Base-by-base conservation (phyloP, 2,329 filamentous ascomycete genomes). In the Zymoseptoria passerinii region DNA sequence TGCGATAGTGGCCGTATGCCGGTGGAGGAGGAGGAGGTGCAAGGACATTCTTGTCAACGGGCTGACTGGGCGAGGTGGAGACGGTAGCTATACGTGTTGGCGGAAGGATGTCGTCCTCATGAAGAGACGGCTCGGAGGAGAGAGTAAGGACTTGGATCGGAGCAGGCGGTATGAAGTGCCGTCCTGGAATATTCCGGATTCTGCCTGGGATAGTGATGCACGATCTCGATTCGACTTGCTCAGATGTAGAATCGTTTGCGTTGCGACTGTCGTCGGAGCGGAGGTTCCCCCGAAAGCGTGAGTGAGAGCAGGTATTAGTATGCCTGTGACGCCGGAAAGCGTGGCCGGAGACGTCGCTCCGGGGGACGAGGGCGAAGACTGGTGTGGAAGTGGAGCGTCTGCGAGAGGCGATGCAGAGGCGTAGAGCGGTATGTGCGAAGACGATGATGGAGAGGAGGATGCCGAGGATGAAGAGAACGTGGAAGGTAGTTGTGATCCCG, bases 1-100 rank as follows among this genome's bases (percentile, higher is more conserved):
- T 85, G 55, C 90, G 80, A 89, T 90, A 95, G 0, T 90, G 76
- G 0, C 91, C 91, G 70, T 96, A 96, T 1, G 90, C 90, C 0
- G 92, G 91, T 3, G 92, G 91, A 8, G 85, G 83, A 19, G 70
- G 56, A 71, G 61, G 56, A 3, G 68, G 54, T 8, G 52, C 54
- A 2, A 58, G 44, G 28, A 63, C 40, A 10, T 65, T 58, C 48
- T 70, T 67, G 48, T 68, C 65, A 59, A 62, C 68, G 20, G 61
- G 57, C 23, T 61, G 55, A 40, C 52, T 57, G 48, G 54, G 58
- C 20, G 62, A 59, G 19, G 85, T 55, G 28, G 60, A 58, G 29
- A 58, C 55, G 52, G 66, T 57, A 8, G 19, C 10, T 4, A 63
- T 64, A 20, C 59, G 54, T 18, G 62, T 65, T 20, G 61, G 58